Percentiles rank a stretch among this genome's conserved stretches.
Conservation (phyloP, 2,329 filamentous ascomycete genomes). For the Aspergillus amoenus region DNA sequence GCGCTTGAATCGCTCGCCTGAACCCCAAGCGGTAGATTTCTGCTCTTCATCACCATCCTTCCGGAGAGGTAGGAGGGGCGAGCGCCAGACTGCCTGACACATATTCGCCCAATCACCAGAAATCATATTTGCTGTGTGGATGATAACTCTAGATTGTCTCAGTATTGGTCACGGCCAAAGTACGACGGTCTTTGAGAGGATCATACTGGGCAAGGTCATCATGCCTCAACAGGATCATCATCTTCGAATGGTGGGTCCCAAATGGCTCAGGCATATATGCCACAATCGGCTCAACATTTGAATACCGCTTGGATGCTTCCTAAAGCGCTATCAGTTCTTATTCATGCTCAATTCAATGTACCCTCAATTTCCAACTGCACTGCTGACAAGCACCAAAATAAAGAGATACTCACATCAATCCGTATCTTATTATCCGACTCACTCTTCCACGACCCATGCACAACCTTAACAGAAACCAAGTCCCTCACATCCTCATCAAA, state of each 20-base stretch:
- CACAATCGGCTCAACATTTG: constrained; percentile 68
- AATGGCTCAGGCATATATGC: constrained; percentile 82
- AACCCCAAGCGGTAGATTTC: constrained; percentile 48
- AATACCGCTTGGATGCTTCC: constrained; percentile 60
- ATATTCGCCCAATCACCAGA: constrained; percentile 81
- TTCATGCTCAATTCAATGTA: neutral
- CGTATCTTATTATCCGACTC: constrained; percentile 61
- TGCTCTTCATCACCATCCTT: neutral
- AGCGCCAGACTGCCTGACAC: constrained; percentile 80
- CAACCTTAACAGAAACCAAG: constrained; percentile 56
- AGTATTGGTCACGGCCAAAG: neutral
- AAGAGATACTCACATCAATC: constrained; percentile 52
- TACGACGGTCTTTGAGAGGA: neutral
- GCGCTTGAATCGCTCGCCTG: constrained; percentile 69
- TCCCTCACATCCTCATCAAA: constrained; percentile 57
- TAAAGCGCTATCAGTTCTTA: constrained; percentile 31
- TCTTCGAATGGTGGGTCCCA: constrained; percentile 83
- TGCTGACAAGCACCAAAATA: neutral
- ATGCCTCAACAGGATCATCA: constrained; percentile 78
- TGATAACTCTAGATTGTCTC: constrained; percentile 55
- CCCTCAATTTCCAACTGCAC: no score
- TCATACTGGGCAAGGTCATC: constrained; percentile 68
- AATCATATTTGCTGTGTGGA: constrained; percentile 94
- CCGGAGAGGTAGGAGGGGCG: constrained; percentile 63
- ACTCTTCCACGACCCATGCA: constrained; percentile 67